Percentiles rank a stretch among this genome's conserved stretches.
phyloP scores from a whole-genome alignment of 768 basidiomycete genomes.

The Tricholoma furcatifolium region DNA sequence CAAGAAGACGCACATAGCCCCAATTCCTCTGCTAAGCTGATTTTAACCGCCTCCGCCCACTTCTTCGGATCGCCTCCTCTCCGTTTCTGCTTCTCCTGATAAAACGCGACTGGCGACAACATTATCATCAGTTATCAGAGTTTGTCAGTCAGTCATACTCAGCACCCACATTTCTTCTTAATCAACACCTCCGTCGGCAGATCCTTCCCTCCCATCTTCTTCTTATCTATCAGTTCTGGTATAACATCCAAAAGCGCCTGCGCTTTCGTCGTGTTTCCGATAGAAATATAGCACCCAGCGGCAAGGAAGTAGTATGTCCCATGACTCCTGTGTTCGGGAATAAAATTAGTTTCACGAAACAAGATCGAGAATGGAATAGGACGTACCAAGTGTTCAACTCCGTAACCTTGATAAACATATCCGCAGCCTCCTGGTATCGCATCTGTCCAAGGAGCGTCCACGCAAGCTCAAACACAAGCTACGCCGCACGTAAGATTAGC shows the following conservation, averaged over 20 bases:
- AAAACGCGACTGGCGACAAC: constrained; percentile 67
- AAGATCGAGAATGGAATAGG: neutral
- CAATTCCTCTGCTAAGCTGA: constrained; percentile 75
- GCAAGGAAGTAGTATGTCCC: constrained; percentile 79
- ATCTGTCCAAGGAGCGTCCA: constrained; percentile 70
- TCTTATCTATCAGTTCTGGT: constrained; percentile 57
- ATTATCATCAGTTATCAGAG: neutral
- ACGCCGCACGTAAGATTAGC: neutral
- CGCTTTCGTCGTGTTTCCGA: constrained; percentile 55
- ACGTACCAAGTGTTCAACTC: constrained; percentile 67
- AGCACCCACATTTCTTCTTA: constrained; percentile 64
- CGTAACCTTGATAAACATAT: constrained; percentile 61
- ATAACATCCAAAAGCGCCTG: constrained; percentile 61
- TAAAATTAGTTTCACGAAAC: neutral
- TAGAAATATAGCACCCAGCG: constrained; percentile 67
- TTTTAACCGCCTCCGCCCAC: constrained; percentile 55
- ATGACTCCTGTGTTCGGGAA: constrained; percentile 59
- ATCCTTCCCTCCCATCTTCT: constrained; percentile 64
- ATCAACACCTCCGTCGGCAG: constrained; percentile 77
- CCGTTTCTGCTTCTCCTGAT: constrained; percentile 63
- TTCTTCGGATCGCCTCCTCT: constrained; percentile 49
- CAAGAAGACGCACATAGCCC: constrained; percentile 55
- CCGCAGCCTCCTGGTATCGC: constrained; percentile 65
- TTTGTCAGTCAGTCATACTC: neutral
- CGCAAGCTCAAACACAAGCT: constrained; percentile 77